These are phyloP conservation scores for Scorias spongiosa DNA, from an alignment of 2,329 filamentous ascomycete species.

Conservation along the genomic window DNA sequence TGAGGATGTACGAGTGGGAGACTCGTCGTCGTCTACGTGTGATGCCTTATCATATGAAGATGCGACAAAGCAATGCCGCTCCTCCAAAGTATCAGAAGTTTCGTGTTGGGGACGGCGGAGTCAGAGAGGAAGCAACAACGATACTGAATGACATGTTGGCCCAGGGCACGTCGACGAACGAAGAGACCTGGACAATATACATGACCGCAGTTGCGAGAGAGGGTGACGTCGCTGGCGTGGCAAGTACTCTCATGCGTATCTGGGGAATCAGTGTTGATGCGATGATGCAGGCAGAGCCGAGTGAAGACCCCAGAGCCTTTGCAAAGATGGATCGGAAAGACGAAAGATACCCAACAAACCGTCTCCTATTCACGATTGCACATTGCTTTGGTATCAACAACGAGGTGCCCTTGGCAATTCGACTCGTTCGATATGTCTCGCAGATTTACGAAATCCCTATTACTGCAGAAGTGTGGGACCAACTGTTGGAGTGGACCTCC, in stretches of 20 bases:
- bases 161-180: conserved; percentile 29
- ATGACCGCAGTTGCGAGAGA: conserved; percentile 39
- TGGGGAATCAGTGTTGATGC: conserved; percentile 39
- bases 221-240: conserved; percentile 33
- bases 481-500: conserved; percentile 53
- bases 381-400: conserved; percentile 54
- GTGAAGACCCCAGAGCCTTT: conserved; percentile 20
- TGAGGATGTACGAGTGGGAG: conserved; percentile 18
- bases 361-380: conserved; percentile 50
- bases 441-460: conserved; percentile 43
- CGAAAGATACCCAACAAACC: conserved; percentile 41
- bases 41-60: conserved; percentile 17
- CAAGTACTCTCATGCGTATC: conserved; percentile 33
- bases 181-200: conserved; percentile 38
- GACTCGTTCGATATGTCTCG: conserved; percentile 48
- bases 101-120: conserved; percentile 13
- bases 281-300: conserved; percentile 22
- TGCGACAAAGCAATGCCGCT: conserved; percentile 3
- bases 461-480: conserved; percentile 44
- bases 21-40: conserved; percentile 25
- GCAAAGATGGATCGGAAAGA: conserved; percentile 23
- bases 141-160: conserved; percentile 35
- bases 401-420: conserved; percentile 42
- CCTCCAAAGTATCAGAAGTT: neutral
- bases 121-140: conserved; percentile 16